These are phyloP conservation scores for Drechslerella stenobrocha DNA, from an alignment of 2,329 filamentous ascomycete genomes.

Conservation along the genomic window DNA sequence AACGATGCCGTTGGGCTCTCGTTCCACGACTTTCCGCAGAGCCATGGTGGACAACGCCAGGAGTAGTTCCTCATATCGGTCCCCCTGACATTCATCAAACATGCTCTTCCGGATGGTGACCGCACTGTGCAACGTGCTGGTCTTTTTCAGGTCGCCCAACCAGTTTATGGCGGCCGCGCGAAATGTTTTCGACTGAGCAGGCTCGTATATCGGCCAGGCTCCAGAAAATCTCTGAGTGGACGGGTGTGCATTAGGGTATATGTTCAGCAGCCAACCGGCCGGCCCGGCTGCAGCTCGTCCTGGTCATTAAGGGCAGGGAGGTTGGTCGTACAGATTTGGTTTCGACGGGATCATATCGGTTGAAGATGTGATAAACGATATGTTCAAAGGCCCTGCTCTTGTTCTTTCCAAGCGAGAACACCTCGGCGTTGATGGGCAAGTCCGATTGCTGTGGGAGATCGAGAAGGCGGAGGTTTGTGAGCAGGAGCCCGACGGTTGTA, in stretches of 20 bases:
- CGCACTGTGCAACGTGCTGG: constrained; percentile 68
- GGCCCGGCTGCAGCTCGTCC: neutral
- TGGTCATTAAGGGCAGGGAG: constrained; percentile 31
- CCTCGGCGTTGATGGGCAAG: constrained; percentile 76
- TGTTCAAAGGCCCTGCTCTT: constrained; percentile 83
- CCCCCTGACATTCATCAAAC: constrained; percentile 93
- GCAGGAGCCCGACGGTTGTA: constrained; percentile 64
- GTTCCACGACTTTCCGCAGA: constrained; percentile 57
- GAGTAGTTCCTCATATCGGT: constrained; percentile 83
- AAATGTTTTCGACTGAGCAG: constrained; percentile 86
- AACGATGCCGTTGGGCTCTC: constrained; percentile 43
- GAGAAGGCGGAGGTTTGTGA: constrained; percentile 81
- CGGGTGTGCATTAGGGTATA: constrained; percentile 13
- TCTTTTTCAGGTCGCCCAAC: constrained; percentile 85
- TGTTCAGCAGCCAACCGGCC: constrained; percentile 6
- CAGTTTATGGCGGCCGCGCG: constrained; percentile 79
- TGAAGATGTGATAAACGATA: constrained; percentile 84
- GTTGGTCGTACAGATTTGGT: constrained; percentile 66
- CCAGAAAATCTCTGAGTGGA: constrained; percentile 74
- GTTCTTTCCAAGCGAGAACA: constrained; percentile 70
- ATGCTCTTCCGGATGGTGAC: constrained; percentile 85
- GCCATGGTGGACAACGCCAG: constrained; percentile 82
- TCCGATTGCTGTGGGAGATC: constrained; percentile 69
- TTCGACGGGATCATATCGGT: constrained; percentile 77
- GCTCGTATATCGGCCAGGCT: constrained; percentile 87